A percentile compares a stretch with the other conserved stretches of the same genome.
Conservation (phyloP, 2,329 filamentous ascomycete genomes). For the Neopestalotiopsis clavispora region DNA sequence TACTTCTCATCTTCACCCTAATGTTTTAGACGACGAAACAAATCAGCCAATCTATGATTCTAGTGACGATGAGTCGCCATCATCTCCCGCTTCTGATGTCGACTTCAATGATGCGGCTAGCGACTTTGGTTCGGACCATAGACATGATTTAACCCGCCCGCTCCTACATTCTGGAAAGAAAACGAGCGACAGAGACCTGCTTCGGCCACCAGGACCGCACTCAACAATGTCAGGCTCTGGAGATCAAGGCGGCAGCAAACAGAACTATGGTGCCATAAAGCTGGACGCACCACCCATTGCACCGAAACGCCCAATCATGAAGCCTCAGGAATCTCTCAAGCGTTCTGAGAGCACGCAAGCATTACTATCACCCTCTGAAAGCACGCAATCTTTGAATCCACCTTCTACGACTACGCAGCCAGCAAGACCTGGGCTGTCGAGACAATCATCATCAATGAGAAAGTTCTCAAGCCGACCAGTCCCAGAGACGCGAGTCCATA, state of each 20-base stretch:
- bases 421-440: slow-evolving; percentile 43
- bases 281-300: slow-evolving; percentile 21
- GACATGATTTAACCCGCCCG: slow-evolving; percentile 36
- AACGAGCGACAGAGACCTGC: slow-evolving; percentile 47
- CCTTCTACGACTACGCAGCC: slow-evolving; percentile 25
- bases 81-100: slow-evolving; percentile 29
- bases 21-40: slow-evolving; percentile 52
- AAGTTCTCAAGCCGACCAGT: slow-evolving; percentile 68
- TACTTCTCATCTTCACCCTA: slow-evolving; percentile 71
- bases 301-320: slow-evolving; percentile 20
- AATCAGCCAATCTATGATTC: slow-evolving; percentile 23
- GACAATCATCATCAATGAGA: slow-evolving; percentile 54
- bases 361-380: slow-evolving; percentile 17
- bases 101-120: slow-evolving; percentile 46
- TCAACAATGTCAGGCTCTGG: slow-evolving; percentile 33
- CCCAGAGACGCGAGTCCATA: slow-evolving; percentile 61
- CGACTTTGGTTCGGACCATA: slow-evolving; percentile 45
- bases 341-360: slow-evolving; percentile 22
- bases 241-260: slow-evolving; percentile 24
- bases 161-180: slow-evolving; percentile 35
- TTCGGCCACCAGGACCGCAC: slow-evolving; percentile 29
- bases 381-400: slow-evolving; percentile 11
- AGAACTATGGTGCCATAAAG: slow-evolving; percentile 33
- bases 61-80: slow-evolving; percentile 29
- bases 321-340: slow-evolving; percentile 21